Conservation (phyloP, 768 basidiomycete genomes). For the Tephrocybe sp. region DNA sequence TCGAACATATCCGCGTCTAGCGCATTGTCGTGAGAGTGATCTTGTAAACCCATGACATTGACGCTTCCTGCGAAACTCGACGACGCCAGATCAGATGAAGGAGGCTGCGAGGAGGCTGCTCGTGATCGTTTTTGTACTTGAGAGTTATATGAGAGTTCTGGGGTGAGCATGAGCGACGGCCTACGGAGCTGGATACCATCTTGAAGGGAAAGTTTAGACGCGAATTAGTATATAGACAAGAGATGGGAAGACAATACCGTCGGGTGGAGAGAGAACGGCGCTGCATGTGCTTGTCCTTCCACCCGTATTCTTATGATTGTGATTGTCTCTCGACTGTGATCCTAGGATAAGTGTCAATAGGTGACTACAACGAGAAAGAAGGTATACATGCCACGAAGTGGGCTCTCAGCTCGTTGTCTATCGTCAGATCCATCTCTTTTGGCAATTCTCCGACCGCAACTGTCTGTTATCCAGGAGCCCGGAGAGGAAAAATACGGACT, state of each 20-base stretch:
- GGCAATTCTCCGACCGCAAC: too few species aligned
- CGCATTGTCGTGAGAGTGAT: neutral
- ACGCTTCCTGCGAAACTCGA: neutral
- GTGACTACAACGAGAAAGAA: too few species aligned
- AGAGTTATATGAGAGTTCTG: too few species aligned
- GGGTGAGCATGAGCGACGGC: too few species aligned
- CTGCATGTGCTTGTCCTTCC: neutral
- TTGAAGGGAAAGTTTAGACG: neutral
- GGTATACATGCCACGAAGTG: too few species aligned
- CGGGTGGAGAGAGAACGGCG: neutral
- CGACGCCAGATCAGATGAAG: conserved; percentile 12
- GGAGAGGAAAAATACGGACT: too few species aligned
- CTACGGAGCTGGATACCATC: neutral
- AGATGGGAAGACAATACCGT: neutral
- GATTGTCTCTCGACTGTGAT: neutral
- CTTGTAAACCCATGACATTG: neutral
- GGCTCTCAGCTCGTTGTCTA: too few species aligned
- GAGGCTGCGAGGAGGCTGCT: conserved; percentile 9
- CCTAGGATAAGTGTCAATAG: too few species aligned
- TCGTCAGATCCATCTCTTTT: too few species aligned
- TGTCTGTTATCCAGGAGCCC: too few species aligned
- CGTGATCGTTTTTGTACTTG: neutral
- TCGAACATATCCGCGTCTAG: neutral
- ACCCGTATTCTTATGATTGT: neutral
- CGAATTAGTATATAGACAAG: neutral